Evolutionary conservation across 768 basidiomycete genomes (phyloP).

Genomic region (Mrakia gelida): DNA sequence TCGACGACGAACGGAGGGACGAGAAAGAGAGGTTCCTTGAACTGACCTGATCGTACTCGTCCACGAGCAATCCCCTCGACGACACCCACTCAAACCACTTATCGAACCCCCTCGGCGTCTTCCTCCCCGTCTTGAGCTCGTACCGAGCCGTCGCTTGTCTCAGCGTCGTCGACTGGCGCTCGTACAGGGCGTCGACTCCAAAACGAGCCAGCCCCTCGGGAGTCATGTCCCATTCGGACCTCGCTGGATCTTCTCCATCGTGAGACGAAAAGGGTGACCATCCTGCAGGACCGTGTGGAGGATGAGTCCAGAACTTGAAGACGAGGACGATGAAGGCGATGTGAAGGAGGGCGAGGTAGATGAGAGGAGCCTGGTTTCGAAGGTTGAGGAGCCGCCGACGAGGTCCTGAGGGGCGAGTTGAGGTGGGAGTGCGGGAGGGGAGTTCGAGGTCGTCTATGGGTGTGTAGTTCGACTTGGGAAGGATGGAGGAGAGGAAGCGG

Average conservation of each 20-base stretch:
- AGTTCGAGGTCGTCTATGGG: not conserved
- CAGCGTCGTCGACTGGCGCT: not conserved
- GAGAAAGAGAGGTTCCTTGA: not conserved
- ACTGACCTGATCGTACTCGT: constrained; percentile 21
- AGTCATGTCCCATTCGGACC: not conserved
- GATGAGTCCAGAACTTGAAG: not conserved
- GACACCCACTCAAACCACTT: constrained; percentile 20
- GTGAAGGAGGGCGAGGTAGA: not conserved
- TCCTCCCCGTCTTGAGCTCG: constrained; percentile 21
- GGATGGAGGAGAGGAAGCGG: not conserved
- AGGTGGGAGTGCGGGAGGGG: not conserved
- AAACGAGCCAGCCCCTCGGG: not conserved
- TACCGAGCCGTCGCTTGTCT: constrained; percentile 18
- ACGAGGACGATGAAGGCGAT: not conserved
- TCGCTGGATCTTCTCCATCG: not conserved
- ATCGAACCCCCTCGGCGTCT: constrained; percentile 6
- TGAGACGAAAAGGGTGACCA: not conserved
- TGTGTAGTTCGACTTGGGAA: not conserved
- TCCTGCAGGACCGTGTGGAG: not conserved
- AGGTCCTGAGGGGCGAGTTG: not conserved
- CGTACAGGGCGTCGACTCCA: constrained; percentile 10
- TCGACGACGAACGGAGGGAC: too few relatives aligned
- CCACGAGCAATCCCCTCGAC: not conserved
- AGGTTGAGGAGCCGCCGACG: not conserved
- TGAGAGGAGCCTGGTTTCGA: not conserved